These are phyloP conservation scores for Knufia fluminis DNA, from an alignment of 2,329 filamentous ascomycete species.

Conservation along the genomic window DNA sequence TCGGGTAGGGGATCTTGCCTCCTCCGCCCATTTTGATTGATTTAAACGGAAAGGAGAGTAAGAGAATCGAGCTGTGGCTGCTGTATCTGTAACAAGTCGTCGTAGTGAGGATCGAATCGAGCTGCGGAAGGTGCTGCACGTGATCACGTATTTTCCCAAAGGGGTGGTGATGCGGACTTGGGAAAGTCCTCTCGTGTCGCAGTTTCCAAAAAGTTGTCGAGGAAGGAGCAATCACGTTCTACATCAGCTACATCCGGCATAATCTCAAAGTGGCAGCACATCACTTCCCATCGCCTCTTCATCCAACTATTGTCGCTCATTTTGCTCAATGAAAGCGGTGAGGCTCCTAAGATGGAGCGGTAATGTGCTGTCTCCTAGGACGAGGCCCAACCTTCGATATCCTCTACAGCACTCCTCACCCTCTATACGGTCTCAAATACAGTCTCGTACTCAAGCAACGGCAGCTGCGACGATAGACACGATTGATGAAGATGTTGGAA, in stretches of 20 bases:
- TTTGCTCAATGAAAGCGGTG: slow-evolving; percentile 40
- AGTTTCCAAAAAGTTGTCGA: slow-evolving; percentile 15
- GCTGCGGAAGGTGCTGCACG: neutral
- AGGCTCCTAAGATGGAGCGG: slow-evolving; percentile 45
- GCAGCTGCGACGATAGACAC: slow-evolving; percentile 25
- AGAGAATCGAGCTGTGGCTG: slow-evolving; percentile 2
- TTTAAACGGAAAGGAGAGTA: neutral
- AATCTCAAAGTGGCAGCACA: neutral
- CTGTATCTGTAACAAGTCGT: neutral
- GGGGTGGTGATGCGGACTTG: slow-evolving; percentile 3
- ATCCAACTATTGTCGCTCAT: neutral
- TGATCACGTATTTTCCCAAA: neutral
- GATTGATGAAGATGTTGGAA: slow-evolving; percentile 24
- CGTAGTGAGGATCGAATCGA: neutral
- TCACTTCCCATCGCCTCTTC: neutral
- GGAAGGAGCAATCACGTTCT: slow-evolving; percentile 8
- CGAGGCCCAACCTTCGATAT: slow-evolving; percentile 32
- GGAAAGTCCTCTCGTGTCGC: slow-evolving; percentile 20
- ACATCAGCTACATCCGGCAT: neutral
- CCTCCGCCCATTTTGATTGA: slow-evolving; percentile 57
- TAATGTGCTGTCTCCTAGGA: slow-evolving; percentile 40
- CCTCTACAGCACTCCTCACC: slow-evolving; percentile 11
- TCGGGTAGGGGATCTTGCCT: slow-evolving; percentile 64
- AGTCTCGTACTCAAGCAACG: slow-evolving; percentile 34
- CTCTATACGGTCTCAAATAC: slow-evolving; percentile 22